phyloP scores from a whole-genome alignment of 306 rosid genomes.

The Cucurbita argyrosperma region DNA sequence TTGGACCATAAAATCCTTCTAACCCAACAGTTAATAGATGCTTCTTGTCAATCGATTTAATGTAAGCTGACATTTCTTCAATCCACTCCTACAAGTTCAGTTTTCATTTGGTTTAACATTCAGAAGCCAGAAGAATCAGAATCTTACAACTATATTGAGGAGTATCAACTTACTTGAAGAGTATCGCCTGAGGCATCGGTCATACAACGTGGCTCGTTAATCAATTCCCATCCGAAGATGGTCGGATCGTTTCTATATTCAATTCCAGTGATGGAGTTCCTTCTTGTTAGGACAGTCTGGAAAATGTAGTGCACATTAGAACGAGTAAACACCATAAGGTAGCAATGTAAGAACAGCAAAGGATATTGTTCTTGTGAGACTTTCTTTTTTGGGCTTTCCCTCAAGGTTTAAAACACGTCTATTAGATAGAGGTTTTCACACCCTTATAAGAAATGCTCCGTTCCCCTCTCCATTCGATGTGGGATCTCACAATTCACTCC shows the following conservation, averaged over 20 bases:
- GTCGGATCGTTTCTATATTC: slow-evolving; percentile 86
- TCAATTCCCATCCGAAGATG: slow-evolving; percentile 95
- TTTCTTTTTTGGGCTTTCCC: no score
- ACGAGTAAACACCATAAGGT: neutral
- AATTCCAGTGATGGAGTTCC: slow-evolving; percentile 62
- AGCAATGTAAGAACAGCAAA: neutral
- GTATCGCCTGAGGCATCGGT: slow-evolving; percentile 92
- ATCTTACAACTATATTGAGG: neutral
- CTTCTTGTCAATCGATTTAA: slow-evolving; percentile 80
- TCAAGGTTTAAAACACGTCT: no score
- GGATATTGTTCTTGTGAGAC: no score
- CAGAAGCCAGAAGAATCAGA: neutral
- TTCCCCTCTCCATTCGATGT: no score
- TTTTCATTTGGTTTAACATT: neutral
- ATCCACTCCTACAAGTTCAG: slow-evolving; percentile 62
- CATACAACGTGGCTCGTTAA: slow-evolving; percentile 92
- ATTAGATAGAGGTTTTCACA: no score
- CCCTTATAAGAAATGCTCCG: no score
- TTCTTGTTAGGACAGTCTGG: slow-evolving; percentile 79
- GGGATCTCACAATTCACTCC: no score
- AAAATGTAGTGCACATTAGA: slow-evolving; percentile 1
- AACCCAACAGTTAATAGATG: slow-evolving; percentile 81
- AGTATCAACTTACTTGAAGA: slow-evolving; percentile 61
- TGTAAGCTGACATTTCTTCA: slow-evolving; percentile 81
- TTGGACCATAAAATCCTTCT: slow-evolving; percentile 96